Percentiles rank a stretch among this genome's conserved stretches.
Conservation (phyloP, 1,284 basidiomycete species). For the Moesziomyces parantarcticus region DNA sequence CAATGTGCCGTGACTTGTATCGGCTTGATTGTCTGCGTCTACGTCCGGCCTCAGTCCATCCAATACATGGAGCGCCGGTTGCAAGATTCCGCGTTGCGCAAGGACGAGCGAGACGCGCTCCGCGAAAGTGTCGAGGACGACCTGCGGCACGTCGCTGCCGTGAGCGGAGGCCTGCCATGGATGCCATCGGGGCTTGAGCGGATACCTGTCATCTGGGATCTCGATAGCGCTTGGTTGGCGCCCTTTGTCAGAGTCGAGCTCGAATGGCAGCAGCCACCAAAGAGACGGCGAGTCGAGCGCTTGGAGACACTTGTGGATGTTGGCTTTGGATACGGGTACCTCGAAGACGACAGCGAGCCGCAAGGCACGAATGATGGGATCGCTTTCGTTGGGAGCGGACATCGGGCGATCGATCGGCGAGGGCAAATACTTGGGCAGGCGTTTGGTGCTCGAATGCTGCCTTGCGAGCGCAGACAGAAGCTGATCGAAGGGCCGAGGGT, state of each 20-base stretch:
- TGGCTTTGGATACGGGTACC: conserved; percentile 23
- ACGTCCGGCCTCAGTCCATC: conserved; percentile 8
- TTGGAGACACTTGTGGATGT: conserved; percentile 30
- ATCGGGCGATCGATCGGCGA: conserved; percentile 27
- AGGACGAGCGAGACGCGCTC: conserved; percentile 41
- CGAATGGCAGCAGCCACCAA: conserved; percentile 41
- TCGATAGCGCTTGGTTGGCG: not conserved
- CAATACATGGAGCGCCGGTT: conserved; percentile 36
- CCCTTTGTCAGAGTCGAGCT: conserved; percentile 12
- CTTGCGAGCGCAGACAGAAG: conserved; percentile 32
- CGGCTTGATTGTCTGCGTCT: not conserved
- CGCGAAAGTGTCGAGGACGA: conserved; percentile 29
- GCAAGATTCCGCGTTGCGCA: conserved; percentile 32
- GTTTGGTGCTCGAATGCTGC: not conserved
- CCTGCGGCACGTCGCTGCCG: conserved; percentile 8
- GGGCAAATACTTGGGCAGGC: conserved; percentile 10
- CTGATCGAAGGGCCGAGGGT: conserved; percentile 42
- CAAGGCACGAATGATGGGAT: conserved; percentile 32
- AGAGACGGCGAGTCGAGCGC: conserved; percentile 31
- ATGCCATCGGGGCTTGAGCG: conserved; percentile 33
- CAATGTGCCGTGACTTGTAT: not conserved
- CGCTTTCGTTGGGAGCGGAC: conserved; percentile 3
- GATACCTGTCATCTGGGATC: conserved; percentile 14
- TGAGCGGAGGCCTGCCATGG: conserved; percentile 31
- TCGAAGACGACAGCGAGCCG: conserved; percentile 23